Percentiles rank a stretch among this genome's conserved stretches.
Conservation (phyloP, 2,329 filamentous ascomycete species). For the Aspergillus texensis region DNA sequence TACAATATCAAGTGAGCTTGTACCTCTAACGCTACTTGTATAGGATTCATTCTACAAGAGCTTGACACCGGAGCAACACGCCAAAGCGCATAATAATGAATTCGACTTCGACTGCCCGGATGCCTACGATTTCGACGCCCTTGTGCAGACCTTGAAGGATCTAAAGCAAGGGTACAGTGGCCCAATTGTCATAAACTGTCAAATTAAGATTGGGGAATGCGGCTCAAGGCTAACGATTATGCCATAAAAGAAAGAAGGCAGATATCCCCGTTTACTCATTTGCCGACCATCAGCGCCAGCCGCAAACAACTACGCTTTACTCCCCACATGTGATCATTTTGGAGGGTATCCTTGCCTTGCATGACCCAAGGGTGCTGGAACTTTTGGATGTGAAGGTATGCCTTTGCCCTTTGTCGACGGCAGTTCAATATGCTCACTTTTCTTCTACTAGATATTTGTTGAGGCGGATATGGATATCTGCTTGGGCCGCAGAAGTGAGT, state of each 20-base stretch:
- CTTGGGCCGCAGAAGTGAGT: constrained; percentile 79
- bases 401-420: not conserved
- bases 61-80: constrained; percentile 75
- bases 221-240: constrained; percentile 15
- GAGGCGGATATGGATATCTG: constrained; percentile 96
- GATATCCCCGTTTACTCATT: constrained; percentile 97
- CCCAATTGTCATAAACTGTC: not conserved
- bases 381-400: constrained; percentile 84
- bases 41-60: constrained; percentile 98
- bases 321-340: constrained; percentile 94
- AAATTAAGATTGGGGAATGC: not conserved
- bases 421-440: constrained; percentile 15
- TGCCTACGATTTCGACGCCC: constrained; percentile 89
- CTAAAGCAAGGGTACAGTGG: constrained; percentile 80
- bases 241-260: constrained; percentile 51
- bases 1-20: not conserved
- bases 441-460: constrained; percentile 72
- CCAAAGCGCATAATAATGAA: constrained; percentile 81
- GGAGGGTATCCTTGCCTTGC: constrained; percentile 93
- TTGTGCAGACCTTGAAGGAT: constrained; percentile 77
- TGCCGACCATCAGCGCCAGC: constrained; percentile 78
- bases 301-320: constrained; percentile 84
- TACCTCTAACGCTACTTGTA: constrained; percentile 21
- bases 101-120: constrained; percentile 95
- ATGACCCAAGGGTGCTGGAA: constrained; percentile 82